Conservation (phyloP, 73 alveolate species). For the Paramecium bursaria region DNA sequence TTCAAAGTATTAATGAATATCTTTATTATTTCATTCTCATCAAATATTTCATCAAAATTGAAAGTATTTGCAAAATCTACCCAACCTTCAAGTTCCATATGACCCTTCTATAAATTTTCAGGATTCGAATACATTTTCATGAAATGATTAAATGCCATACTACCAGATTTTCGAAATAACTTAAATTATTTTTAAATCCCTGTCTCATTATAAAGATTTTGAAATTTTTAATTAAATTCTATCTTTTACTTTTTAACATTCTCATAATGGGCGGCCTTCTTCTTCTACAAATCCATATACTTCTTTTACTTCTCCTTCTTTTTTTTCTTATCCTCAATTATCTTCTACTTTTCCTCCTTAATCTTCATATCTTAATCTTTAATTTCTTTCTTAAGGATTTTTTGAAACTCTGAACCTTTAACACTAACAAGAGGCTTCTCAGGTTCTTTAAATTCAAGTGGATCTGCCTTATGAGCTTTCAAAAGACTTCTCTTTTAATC, state of each 20-base stretch:
- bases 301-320: not conserved
- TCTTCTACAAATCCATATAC: not conserved
- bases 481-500: not conserved
- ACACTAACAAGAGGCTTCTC: not conserved
- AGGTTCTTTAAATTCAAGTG: not conserved
- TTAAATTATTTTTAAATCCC: slow-evolving; percentile 35
- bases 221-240: slow-evolving; percentile 18
- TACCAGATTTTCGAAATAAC: slow-evolving; percentile 42
- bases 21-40: not conserved
- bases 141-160: slow-evolving; percentile 56
- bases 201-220: slow-evolving; percentile 27
- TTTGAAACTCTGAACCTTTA: not conserved
- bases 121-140: slow-evolving; percentile 48
- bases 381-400: not conserved
- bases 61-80: slow-evolving; percentile 19
- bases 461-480: not conserved
- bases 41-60: not conserved
- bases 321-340: not conserved
- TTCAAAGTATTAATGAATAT: slow-evolving; percentile 17
- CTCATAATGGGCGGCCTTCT: slow-evolving; percentile 48
- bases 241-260: not conserved
- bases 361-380: not conserved
- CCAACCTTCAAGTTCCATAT: slow-evolving; percentile 45
- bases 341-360: not conserved
- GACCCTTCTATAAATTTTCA: not conserved